Evolutionary conservation across 169 alveolate species (phyloP).

Genomic region (Besnoitia besnoiti): DNA sequence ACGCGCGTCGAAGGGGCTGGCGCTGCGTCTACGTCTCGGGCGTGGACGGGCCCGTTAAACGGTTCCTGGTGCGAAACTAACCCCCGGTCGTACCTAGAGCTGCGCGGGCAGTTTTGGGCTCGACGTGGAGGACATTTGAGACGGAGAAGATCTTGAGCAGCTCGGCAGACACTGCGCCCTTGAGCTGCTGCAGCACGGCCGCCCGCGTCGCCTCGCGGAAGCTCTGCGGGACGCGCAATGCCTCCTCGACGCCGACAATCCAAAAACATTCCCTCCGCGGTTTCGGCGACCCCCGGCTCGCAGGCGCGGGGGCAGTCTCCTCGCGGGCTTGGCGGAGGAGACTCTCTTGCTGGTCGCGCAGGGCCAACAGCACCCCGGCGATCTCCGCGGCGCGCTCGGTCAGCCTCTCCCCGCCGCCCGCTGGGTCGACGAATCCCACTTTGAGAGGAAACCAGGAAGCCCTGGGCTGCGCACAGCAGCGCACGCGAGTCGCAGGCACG

Average conservation of each 20-base stretch:
- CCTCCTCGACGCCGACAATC: constrained; percentile 25
- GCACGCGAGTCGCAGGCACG: too few relatives aligned
- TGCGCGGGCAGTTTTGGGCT: constrained; percentile 5
- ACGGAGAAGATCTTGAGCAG: background rate
- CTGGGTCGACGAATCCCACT: constrained; percentile 7
- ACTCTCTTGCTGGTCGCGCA: background rate
- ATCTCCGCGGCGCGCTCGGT: constrained; percentile 24
- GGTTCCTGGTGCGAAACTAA: too few relatives aligned
- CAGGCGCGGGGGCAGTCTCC: background rate
- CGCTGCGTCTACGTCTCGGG: too few relatives aligned
- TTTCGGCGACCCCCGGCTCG: background rate
- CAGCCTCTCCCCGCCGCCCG: background rate
- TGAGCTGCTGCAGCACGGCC: constrained; percentile 31
- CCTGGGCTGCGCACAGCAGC: background rate
- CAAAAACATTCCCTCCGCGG: background rate
- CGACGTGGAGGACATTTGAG: background rate
- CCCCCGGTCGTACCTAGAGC: constrained; percentile 1
- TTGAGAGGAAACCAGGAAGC: background rate
- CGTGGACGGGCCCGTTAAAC: too few relatives aligned
- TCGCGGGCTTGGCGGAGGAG: background rate
- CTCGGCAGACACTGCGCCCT: background rate
- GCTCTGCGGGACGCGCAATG: constrained; percentile 31
- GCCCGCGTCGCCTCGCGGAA: constrained; percentile 17
- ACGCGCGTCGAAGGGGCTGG: too few relatives aligned
- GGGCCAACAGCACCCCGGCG: constrained; percentile 37